phyloP scores from a whole-genome alignment of 164 flowering plant species.

The Vitis labrusca region DNA sequence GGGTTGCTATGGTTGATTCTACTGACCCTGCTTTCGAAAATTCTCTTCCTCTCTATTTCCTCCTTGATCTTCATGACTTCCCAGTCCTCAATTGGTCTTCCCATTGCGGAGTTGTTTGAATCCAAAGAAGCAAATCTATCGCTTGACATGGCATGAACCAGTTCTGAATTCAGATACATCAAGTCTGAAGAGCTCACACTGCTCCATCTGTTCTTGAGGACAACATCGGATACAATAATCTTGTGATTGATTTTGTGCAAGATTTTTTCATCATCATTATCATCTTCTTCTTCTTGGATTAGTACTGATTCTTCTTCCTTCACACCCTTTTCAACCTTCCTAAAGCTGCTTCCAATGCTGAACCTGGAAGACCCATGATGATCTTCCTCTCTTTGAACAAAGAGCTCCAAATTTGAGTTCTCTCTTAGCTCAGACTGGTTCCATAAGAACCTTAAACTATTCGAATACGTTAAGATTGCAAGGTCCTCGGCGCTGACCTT shows the following conservation, averaged over 20 bases:
- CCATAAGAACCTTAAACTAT: conserved; percentile 50
- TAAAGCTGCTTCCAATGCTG: conserved; percentile 39
- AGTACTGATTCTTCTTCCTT: conserved; percentile 22
- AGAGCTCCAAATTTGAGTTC: conserved; percentile 46
- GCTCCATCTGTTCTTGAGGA: conserved; percentile 78
- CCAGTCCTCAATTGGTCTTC: conserved; percentile 6
- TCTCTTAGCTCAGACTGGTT: conserved; percentile 36
- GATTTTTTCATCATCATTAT: conserved; percentile 4
- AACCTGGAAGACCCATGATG: conserved; percentile 39
- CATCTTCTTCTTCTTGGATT: conserved; percentile 19
- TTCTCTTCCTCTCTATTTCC: conserved; percentile 44
- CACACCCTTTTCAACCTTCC: conserved; percentile 22
- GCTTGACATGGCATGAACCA: conserved; percentile 46
- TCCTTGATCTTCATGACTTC: conserved; percentile 28
- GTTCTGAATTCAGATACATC: conserved; percentile 63
- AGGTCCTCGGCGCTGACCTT: conserved; percentile 51
- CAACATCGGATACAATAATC: conserved; percentile 62
- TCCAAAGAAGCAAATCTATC: conserved; percentile 33
- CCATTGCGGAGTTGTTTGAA: background rate
- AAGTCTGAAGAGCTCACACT: conserved; percentile 72
- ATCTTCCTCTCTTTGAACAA: conserved; percentile 42
- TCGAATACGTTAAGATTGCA: conserved; percentile 35
- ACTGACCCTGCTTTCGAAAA: conserved; percentile 25
- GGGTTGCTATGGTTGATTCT: conserved; percentile 11
- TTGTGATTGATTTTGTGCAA: conserved; percentile 64